Evolutionary conservation across 2,329 filamentous ascomycete species (phyloP), one percentile per base, ranked within the genome.

Genomic region (Dactylellina cionopaga): DNA sequence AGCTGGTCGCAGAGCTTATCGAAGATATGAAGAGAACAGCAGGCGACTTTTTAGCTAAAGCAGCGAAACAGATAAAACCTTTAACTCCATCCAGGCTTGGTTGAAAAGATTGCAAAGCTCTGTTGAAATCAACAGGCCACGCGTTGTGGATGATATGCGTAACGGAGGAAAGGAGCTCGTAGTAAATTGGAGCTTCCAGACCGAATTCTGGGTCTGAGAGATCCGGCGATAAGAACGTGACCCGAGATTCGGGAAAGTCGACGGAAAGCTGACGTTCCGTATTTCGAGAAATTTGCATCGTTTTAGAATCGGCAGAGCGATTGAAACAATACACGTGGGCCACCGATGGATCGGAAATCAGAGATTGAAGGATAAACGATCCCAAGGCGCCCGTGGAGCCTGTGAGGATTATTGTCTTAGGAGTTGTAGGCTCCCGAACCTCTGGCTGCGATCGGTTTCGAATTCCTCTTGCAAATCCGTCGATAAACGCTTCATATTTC

Each of bases 111-210:
- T 81, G 78, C 5, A 86, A 69, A 0, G 81, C 78, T 15, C 85
- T 81, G 76, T 84, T 85, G 76, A 83, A 85, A 77, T 85, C 85
- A 78, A 87, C 85, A 0, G 81, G 82, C 83, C 83, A 86, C 0
- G 84, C 84, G 74, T 84, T 86, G 78, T 87, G 85, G 17, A 84
- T 64, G 39, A 87, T 81, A 66, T 85, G 82, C 0, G 85, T 86
- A 6, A 82, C 83, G 0, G 74, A n/a, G 0, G 78, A 75, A 0
- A 86, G 79, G 0, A 52, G 19, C 1, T 77, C 39, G 74, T 86
- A 85, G 0, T 80, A 77, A 33, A 19, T 19, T 2, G 75, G 39
- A 0, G 64, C 13, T 0, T 78, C 69, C 0, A 89, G 80, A 0
- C 86, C 86, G 0, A 89, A 80, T 10, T 81, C 77, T 0, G 80